phyloP scores from a whole-genome alignment of 495 filamentous ascomycete species.

The Hypoxylon lenormandii region DNA sequence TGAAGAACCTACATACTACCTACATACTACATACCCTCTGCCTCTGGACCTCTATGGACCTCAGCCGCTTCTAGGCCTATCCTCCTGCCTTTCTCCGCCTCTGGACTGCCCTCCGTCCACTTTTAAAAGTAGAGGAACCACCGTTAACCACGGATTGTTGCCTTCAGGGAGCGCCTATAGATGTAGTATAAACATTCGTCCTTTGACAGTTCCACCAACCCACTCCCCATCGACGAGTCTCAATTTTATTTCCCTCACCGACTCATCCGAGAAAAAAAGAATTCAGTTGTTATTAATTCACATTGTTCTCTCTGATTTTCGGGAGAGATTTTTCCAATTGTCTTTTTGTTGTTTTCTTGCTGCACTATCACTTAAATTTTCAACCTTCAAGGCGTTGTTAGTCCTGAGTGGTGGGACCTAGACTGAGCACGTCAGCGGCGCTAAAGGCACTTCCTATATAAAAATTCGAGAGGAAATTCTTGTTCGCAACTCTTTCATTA shows the following conservation, averaged over 20 bases:
- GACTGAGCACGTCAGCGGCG: too few species aligned
- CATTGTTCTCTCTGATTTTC: not conserved
- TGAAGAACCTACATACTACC: not conserved
- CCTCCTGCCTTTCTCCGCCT: too few species aligned
- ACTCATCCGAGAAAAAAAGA: constrained; percentile 4
- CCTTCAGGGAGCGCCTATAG: constrained; percentile 21
- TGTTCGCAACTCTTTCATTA: too few species aligned
- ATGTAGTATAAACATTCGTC: constrained; percentile 10
- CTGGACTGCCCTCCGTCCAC: not conserved
- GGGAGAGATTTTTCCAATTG: constrained; percentile 1
- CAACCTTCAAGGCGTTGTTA: too few species aligned
- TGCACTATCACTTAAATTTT: too few species aligned
- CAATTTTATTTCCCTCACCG: constrained; percentile 21
- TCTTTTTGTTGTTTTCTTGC: not conserved
- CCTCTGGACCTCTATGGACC: too few species aligned
- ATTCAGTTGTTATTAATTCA: too few species aligned
- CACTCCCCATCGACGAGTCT: constrained; percentile 10
- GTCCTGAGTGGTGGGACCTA: not conserved
- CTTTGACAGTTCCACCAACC: constrained; percentile 16
- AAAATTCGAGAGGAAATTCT: too few species aligned
- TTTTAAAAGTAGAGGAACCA: constrained; percentile 3
- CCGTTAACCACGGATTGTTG: constrained; percentile 29
- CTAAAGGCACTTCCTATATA: too few species aligned
- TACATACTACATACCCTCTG: too few species aligned
- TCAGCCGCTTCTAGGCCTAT: too few species aligned